A percentile compares a stretch with the other conserved stretches of the same genome.
These are phyloP conservation scores for Leccinum laetum DNA, from an alignment of 1,284 basidiomycete species.

Conservation along the genomic window DNA sequence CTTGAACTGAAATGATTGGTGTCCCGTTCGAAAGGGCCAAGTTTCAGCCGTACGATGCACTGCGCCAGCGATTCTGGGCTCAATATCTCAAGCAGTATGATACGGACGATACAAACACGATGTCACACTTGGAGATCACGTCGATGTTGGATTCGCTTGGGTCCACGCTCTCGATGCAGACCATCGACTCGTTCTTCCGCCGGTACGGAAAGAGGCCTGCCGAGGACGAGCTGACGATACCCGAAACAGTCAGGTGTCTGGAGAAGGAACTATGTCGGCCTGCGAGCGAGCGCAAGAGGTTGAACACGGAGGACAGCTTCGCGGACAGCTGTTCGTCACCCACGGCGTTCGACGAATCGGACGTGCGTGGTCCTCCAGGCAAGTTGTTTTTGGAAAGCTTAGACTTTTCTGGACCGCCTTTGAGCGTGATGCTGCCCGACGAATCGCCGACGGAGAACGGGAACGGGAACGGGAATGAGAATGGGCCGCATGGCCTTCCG, in stretches of 20 bases:
- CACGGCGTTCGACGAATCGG: conserved; percentile 44
- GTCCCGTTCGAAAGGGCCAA: conserved; percentile 65
- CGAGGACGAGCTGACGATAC: conserved; percentile 74
- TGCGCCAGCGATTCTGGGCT: conserved; percentile 91
- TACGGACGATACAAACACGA: conserved; percentile 76
- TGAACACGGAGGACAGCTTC: conserved; percentile 44
- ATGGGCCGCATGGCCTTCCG: background rate
- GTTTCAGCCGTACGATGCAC: conserved; percentile 92
- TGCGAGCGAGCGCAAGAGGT: conserved; percentile 64
- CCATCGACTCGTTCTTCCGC: conserved; percentile 81
- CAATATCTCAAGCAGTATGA: conserved; percentile 93
- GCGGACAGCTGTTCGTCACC: conserved; percentile 32
- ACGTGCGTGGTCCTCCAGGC: conserved; percentile 12
- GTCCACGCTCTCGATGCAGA: conserved; percentile 84
- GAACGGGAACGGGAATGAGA: background rate
- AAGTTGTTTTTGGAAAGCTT: conserved; percentile 49
- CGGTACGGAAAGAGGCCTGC: conserved; percentile 67
- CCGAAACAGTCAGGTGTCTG: conserved; percentile 78
- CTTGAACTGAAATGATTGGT: too few relatives aligned
- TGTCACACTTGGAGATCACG: conserved; percentile 87
- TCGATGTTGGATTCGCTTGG: conserved; percentile 49
- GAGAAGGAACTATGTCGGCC: conserved; percentile 81
- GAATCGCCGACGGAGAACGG: conserved; percentile 22
- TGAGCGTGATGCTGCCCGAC: conserved; percentile 29
- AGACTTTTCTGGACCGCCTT: conserved; percentile 62